Base-by-base conservation (phyloP, 192 early-diverging fungal species). In the Backusella tuberculispora region DNA sequence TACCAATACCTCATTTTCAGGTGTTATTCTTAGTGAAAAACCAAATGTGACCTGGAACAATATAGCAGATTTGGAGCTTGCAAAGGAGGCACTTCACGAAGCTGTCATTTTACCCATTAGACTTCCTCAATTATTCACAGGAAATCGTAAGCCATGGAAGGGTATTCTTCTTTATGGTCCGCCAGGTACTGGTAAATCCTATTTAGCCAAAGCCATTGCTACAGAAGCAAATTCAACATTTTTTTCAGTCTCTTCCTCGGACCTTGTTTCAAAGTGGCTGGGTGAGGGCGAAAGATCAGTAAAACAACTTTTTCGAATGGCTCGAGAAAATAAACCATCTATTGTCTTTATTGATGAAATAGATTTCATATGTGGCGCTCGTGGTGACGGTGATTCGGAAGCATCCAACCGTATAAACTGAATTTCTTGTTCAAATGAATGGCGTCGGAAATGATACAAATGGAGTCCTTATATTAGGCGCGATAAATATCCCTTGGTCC, bases 341-440 rank as follows among this genome's bases (percentile, higher is more conserved):
- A 98, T 98, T 81, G 97, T 99, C 48, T 99, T 99, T 76, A 97
- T 99, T 80, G 98, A 99, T 86, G 97, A 98, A 80, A 93, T 99
- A 5, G 98, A 99, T 84, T 98, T 96, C 9, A 85, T 99, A 44
- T 96, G 95, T 81, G 96, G 96, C 24, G 83, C 92, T 37, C 90
- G 96, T 47, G 97, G 97, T n/a, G 97, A 98, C 64, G 97, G 97
- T 19, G 96, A 98, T 81, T 91, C 89, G 15, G 98, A 99, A 78
- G 97, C 97, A n/a, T 92, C 92, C 50, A 85, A 96, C 64, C 86
- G 97, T 64, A 97, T 99, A 98, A 82, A 99, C 97, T 0, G 97
- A 99, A 86, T 95, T 99, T 63, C 86, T 99, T 6, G 97, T 99
- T 66, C 98, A 98, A 81, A 99, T 99, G 98, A 96, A 99, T 70